Conservation (phyloP, 805 yeast genomes). For the Candida sphagnicola region DNA sequence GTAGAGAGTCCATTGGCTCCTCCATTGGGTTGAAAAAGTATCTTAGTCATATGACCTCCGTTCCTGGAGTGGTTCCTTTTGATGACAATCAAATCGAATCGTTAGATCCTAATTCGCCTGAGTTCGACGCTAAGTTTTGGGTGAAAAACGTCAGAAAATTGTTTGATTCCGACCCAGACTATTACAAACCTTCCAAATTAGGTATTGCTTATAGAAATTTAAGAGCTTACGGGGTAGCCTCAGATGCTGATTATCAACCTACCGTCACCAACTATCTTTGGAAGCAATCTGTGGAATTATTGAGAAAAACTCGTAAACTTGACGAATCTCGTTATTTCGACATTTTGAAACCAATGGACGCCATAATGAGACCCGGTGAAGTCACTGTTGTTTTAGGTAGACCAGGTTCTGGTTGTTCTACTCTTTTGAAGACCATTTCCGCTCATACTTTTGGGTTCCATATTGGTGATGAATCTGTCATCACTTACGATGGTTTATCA, state of each 20-base stretch:
- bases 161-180: constrained; percentile 52
- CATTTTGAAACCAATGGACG: constrained; percentile 33
- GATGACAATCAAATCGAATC: constrained; percentile 24
- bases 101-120: constrained; percentile 59
- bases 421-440: constrained; percentile 36
- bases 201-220: constrained; percentile 58
- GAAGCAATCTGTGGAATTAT: constrained; percentile 17
- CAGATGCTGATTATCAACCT: constrained; percentile 64
- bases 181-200: constrained; percentile 56
- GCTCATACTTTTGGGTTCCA: constrained; percentile 35
- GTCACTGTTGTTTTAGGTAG: constrained; percentile 39
- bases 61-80: constrained; percentile 46
- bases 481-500: constrained; percentile 32
- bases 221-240: constrained; percentile 61
- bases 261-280: constrained; percentile 45
- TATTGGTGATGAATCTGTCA: constrained; percentile 26
- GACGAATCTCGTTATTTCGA: constrained; percentile 25
- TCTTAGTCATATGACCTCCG: constrained; percentile 49
- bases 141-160: constrained; percentile 59
- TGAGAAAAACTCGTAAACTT: constrained; percentile 13
- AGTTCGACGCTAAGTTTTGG: constrained; percentile 62
- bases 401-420: constrained; percentile 42
- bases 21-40: constrained; percentile 28
- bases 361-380: constrained; percentile 34
- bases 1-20: constrained; percentile 8